Conservation (phyloP, 2,329 filamentous ascomycete genomes). For the Neocucurbitaria cava region DNA sequence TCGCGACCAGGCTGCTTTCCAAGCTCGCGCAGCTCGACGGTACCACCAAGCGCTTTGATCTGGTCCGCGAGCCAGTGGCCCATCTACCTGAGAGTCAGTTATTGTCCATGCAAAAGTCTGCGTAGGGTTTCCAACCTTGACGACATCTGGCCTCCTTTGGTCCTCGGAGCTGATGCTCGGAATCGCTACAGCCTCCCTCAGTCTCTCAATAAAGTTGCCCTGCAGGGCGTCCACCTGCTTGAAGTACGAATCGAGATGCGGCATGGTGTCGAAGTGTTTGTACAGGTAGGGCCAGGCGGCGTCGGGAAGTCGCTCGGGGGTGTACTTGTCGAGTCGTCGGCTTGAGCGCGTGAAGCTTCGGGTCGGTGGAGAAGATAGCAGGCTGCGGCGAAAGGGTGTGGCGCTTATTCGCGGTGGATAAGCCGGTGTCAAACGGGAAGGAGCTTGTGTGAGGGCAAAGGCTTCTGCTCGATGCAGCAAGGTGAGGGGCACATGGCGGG, state of each 20-base stretch:
- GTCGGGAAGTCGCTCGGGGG: slow-evolving; percentile 26
- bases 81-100: slow-evolving; percentile 65
- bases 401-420: slow-evolving; percentile 43
- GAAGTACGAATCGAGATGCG: slow-evolving; percentile 94
- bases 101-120: neutral
- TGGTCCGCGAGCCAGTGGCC: slow-evolving; percentile 86
- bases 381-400: slow-evolving; percentile 15
- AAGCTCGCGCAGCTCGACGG: slow-evolving; percentile 83
- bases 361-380: slow-evolving; percentile 14
- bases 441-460: slow-evolving; percentile 26
- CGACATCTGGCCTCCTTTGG: slow-evolving; percentile 85
- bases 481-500: slow-evolving; percentile 30
- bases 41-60: slow-evolving; percentile 82
- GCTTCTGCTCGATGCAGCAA: slow-evolving; percentile 22
- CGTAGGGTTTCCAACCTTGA: slow-evolving; percentile 63
- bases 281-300: slow-evolving; percentile 57
- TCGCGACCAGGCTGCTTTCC: slow-evolving; percentile 94
- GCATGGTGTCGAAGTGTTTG: slow-evolving; percentile 65
- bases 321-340: slow-evolving; percentile 22
- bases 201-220: slow-evolving; percentile 84
- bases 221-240: slow-evolving; percentile 85
- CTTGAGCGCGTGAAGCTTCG: slow-evolving; percentile 13
- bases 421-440: slow-evolving; percentile 40
- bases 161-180: slow-evolving; percentile 95
- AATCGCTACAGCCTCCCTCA: slow-evolving; percentile 92